phyloP scores from a whole-genome alignment of 495 filamentous ascomycete species.

The Niebla homalea region DNA sequence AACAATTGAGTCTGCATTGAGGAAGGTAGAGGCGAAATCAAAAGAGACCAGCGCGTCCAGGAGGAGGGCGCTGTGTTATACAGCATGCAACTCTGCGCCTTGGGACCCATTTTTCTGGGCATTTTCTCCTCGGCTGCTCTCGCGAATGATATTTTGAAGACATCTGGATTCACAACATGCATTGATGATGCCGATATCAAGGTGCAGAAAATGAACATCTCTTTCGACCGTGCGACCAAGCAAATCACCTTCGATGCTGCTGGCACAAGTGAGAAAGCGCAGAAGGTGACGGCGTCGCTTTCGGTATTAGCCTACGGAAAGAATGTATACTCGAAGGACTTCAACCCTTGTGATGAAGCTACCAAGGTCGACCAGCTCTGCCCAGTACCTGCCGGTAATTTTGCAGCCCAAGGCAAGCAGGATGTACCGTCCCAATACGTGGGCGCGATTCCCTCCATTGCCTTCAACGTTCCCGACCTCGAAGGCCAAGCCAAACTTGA shows the following conservation, averaged over 20 bases:
- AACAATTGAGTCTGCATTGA: background rate
- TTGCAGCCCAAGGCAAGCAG: conserved; percentile 57
- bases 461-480: conserved; percentile 83
- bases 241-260: conserved; percentile 70
- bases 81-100: background rate
- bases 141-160: conserved; percentile 62
- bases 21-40: background rate
- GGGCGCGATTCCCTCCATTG: conserved; percentile 71
- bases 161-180: conserved; percentile 68
- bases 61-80: too few relatives aligned
- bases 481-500: conserved; percentile 74
- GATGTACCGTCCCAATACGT: conserved; percentile 56
- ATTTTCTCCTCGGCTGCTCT: conserved; percentile 21
- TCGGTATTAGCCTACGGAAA: conserved; percentile 78
- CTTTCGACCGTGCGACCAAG: conserved; percentile 61
- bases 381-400: conserved; percentile 66
- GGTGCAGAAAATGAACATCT: conserved; percentile 61
- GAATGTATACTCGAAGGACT: conserved; percentile 62
- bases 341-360: conserved; percentile 62
- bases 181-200: conserved; percentile 48
- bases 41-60: background rate
- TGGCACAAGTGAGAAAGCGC: conserved; percentile 55
- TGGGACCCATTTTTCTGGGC: background rate
- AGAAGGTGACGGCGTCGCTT: conserved; percentile 72
- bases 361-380: conserved; percentile 64